Base-by-base conservation (phyloP, 305 asterid genomes). In the Plantago rigida region DNA sequence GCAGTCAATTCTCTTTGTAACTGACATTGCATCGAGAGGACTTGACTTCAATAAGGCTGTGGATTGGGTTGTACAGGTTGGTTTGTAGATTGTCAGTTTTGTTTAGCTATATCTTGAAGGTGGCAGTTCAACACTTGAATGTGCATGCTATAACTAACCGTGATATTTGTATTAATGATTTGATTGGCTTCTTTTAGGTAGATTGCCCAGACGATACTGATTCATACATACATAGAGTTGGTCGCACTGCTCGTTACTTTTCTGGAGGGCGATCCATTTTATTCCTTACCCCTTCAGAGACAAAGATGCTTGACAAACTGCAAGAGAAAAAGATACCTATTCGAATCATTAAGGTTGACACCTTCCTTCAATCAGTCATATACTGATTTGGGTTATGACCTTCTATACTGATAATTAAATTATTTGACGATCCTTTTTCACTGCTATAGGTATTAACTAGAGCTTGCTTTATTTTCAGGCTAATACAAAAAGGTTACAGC, bases 21-120 rank as follows among this genome's bases (percentile, higher is more conserved):
- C 97, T 12, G 99, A 93, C 76, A 92, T 93, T 70, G 92, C 95
- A 59, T 75, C 99, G 24, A 80, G 99, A 70, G 99, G 99, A 60
- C 97, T 93, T 71, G 97, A 93, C 80, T 93, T 93, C 73, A 84
- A 82, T 59, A 81, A 87, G 78, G 82, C 76, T 4, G 94, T 93
- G 19, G 99, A 93, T 73, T 93, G 99, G 99, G 99, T 93, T 79
- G 95, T 93, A 73, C 99, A 93, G 99, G 99, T 93, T 71, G 46
- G 71, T 65, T 61, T 44, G 61, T 66, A 22, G 13, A 13, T 2
- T 56, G 26, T 31, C 34, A 60, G 59, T 58, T 64, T n/a, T 24
- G 28, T 56, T 17, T 5, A 41, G 29, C 6, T 5, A 24, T 8
- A 1, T 41, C 46, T 41, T 41, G 46, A 41, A 41, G 10, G 46